Evolutionary conservation across 371 early-diverging fungal species (phyloP).

Genomic region (Mucor plumbeus): DNA sequence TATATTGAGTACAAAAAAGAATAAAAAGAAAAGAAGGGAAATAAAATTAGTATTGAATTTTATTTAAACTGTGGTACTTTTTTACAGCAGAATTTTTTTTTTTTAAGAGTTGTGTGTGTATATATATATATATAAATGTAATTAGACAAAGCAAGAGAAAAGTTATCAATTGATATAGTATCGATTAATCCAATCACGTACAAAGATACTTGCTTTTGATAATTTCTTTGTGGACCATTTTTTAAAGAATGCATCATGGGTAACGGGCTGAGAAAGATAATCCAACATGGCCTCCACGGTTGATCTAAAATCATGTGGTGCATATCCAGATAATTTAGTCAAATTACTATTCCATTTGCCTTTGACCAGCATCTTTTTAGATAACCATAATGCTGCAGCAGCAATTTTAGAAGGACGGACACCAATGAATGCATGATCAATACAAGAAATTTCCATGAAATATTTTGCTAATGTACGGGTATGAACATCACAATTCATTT

Average conservation of each 20-base stretch:
- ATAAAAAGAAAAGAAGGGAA: not conserved
- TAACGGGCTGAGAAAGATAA: constrained; percentile 58
- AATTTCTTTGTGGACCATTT: constrained; percentile 82
- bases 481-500: constrained; percentile 81
- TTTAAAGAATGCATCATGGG: constrained; percentile 72
- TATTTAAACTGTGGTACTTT: too few species aligned
- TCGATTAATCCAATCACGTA: constrained; percentile 59
- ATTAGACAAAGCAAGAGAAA: not conserved
- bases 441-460: constrained; percentile 92
- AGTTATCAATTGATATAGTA: constrained; percentile 32
- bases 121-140: constrained; percentile 1
- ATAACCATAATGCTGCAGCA: constrained; percentile 86
- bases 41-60: not conserved
- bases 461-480: constrained; percentile 95
- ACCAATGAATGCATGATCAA: constrained; percentile 84
- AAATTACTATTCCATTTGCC: constrained; percentile 80
- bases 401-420: constrained; percentile 84
- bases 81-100: not conserved
- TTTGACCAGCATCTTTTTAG: constrained; percentile 84
- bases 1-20: not conserved
- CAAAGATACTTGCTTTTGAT: constrained; percentile 81
- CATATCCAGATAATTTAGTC: constrained; percentile 78
- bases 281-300: constrained; percentile 71
- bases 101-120: not conserved
- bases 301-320: constrained; percentile 65